phyloP scores from a whole-genome alignment of 345 rosid genomes.

The Geranium rotundifolium region DNA sequence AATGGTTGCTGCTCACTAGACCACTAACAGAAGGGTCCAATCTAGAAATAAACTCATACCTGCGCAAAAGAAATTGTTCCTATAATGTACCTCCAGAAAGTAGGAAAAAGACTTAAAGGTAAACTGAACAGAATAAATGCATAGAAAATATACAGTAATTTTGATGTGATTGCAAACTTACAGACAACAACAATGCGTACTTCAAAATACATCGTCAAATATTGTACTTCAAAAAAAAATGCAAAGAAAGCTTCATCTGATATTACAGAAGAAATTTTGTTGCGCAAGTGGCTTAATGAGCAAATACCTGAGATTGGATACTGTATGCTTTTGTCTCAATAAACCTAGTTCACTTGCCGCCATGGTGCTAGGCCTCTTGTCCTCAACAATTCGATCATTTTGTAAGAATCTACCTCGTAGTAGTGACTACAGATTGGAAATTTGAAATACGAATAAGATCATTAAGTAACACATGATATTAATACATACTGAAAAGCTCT shows the following conservation, averaged over 20 bases:
- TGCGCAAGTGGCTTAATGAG: constrained; percentile 1
- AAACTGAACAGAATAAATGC: too few relatives aligned
- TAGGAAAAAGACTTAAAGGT: neutral
- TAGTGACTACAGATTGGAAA: constrained; percentile 45
- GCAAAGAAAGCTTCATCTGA: neutral
- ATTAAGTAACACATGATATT: neutral
- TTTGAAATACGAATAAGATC: neutral
- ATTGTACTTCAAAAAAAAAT: neutral
- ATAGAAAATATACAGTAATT: too few relatives aligned
- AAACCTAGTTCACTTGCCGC: constrained; percentile 91
- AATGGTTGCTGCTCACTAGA: constrained; percentile 42
- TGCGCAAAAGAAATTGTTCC: neutral
- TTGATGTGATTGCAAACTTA: too few relatives aligned
- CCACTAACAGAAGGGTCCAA: constrained; percentile 45
- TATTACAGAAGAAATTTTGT: neutral
- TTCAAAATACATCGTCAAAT: neutral
- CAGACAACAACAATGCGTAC: too few relatives aligned
- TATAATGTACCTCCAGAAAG: neutral
- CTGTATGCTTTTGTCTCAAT: constrained; percentile 77
- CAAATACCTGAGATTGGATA: constrained; percentile 78
- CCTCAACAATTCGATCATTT: constrained; percentile 44
- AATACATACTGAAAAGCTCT: neutral
- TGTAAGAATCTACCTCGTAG: constrained; percentile 93
- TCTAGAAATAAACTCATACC: constrained; percentile 83
- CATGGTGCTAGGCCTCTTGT: constrained; percentile 41